Evolutionary conservation across 371 early-diverging fungal species (phyloP), one percentile per base, ranked within the genome.

Genomic region (Mucor saturninus): DNA sequence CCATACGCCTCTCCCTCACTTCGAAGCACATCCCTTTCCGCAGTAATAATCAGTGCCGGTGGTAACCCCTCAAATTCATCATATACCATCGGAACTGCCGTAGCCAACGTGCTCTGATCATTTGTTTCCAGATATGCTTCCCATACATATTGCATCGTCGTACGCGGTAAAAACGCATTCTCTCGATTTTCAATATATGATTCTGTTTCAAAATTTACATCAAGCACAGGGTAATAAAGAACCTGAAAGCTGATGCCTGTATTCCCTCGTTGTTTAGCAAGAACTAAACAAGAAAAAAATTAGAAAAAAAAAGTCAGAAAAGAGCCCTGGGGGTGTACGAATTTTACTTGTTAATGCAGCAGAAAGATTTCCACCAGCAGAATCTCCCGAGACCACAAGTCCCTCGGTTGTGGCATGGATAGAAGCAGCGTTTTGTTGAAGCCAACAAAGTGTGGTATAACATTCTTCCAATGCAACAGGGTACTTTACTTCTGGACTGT

Each of bases 1-100:
- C 59, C 75, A 59, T 73, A 80, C 0, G 42, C 57, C 42, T 80
- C 80, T 28, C 70, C 77, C 37, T 80, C 75, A 49, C 69, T 70
- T 55, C 77, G 65, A 40, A 80, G 52, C 5, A 71, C 62, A 64
- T 80, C 77, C 10, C 49, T 64, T 40, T 77, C 75, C 11, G 74
- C 75, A 2, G 68, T 73, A 5, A 80, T 55, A 0, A 77, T 40
- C 8, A 80, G 46, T 3, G 77, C 72, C 6, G 71, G 75, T 1
- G 80, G 74, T 7, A 80, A 54, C 0, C 68, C 75, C 31, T 64
- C 26, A 7, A 80, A 60, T 1, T 67, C 65, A 29, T 77, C 74
- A 5, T 5, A n/a, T 11, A 72, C 30, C 42, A 65, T 54, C 2
- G 75, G 73, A 3, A 59, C 61, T 1, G 60, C 69, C 0, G 57